Conservation (phyloP, 257 asterid genomes). For the Hygrophila difformis region DNA sequence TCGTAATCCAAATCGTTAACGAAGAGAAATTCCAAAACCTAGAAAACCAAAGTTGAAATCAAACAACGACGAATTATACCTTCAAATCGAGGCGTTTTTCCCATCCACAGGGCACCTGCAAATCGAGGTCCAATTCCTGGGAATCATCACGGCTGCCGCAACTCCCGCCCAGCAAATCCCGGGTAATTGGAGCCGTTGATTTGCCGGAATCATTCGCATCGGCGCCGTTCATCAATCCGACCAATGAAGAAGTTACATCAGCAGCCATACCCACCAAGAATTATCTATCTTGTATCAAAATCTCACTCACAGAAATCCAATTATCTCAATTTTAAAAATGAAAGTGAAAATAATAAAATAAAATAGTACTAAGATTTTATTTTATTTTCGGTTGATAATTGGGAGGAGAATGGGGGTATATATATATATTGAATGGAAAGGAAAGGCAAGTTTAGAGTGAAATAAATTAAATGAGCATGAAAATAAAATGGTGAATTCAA, state of each 20-base stretch:
- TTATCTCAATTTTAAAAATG: background rate
- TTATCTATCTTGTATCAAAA: no score
- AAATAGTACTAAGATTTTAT: no score
- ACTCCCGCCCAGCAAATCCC: constrained; percentile 71
- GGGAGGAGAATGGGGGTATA: background rate
- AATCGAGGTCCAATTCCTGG: constrained; percentile 80
- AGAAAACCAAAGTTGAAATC: background rate
- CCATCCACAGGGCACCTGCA: constrained; percentile 91
- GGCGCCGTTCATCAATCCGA: constrained; percentile 51
- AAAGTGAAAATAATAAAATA: no score
- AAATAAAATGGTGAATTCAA: background rate
- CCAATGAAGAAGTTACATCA: constrained; percentile 64
- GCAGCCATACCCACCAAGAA: constrained; percentile 51
- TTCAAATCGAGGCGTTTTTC: constrained; percentile 79
- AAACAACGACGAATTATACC: constrained; percentile 27
- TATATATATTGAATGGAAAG: no score
- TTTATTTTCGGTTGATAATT: no score
- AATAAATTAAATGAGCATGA: no score
- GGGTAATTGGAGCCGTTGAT: constrained; percentile 53
- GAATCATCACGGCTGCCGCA: constrained; percentile 50
- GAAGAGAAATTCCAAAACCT: background rate
- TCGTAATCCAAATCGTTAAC: background rate
- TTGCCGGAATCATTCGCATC: constrained; percentile 32
- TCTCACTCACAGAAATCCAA: background rate
- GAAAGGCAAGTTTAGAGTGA: no score